Conservation (phyloP, 2,329 filamentous ascomycete species). For the Epichloe aotearoae region DNA sequence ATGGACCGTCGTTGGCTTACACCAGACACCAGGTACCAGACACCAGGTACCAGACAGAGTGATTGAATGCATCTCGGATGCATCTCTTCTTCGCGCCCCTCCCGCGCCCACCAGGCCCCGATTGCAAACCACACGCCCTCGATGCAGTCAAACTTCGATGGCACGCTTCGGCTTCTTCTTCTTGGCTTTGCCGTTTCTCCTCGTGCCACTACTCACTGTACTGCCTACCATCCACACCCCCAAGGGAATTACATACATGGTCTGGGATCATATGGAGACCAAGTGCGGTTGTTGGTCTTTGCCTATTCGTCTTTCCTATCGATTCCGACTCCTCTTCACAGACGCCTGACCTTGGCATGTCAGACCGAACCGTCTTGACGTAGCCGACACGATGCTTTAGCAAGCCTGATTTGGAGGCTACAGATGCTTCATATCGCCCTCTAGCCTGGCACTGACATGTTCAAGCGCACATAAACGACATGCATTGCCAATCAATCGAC, state of each 20-base stretch:
- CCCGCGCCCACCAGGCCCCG: not conserved
- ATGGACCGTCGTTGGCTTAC: not conserved
- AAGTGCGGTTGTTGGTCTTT: constrained; percentile 4
- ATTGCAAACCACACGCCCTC: not conserved
- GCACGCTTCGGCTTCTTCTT: not conserved
- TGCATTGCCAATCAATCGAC: not conserved
- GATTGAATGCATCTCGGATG: not conserved
- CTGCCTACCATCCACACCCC: constrained; percentile 6
- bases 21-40: not conserved
- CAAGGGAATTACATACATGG: constrained; percentile 5
- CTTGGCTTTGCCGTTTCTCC: not conserved
- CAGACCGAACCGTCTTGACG: constrained; percentile 14
- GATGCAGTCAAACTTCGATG: not conserved
- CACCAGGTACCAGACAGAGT: too few species aligned
- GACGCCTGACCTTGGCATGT: not conserved
- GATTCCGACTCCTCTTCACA: not conserved
- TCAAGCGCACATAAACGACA: not conserved
- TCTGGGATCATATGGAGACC: constrained; percentile 6
- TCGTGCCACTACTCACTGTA: not conserved
- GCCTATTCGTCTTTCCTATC: not conserved
- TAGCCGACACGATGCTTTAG: constrained; percentile 11
- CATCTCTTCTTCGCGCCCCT: not conserved
- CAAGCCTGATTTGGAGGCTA: constrained; percentile 15
- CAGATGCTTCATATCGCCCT: constrained; percentile 12
- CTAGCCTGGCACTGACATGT: not conserved